phyloP scores from a whole-genome alignment of 805 yeast species.

The Myxozyma sirexii region DNA sequence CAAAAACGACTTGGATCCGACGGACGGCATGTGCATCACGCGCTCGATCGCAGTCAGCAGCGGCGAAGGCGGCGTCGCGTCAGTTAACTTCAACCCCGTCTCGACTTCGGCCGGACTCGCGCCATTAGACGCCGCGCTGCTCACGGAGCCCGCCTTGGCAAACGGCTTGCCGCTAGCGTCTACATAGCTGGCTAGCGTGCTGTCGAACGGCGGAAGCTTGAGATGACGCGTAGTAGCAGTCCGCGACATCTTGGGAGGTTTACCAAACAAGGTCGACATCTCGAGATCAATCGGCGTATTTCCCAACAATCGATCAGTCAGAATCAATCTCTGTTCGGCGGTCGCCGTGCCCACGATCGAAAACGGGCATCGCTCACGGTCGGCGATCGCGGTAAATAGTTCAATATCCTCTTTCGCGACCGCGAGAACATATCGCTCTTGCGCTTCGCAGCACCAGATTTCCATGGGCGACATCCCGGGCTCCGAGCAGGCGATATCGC shows the following conservation, averaged over 20 bases:
- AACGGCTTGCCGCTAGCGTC: slow-evolving; percentile 20
- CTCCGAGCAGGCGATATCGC: slow-evolving; percentile 87
- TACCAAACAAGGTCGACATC: slow-evolving; percentile 92
- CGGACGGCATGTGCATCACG: slow-evolving; percentile 87
- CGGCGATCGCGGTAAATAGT: slow-evolving; percentile 75
- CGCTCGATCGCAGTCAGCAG: slow-evolving; percentile 64
- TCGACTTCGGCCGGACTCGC: slow-evolving; percentile 9
- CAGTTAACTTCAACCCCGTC: slow-evolving; percentile 9
- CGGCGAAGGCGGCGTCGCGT: slow-evolving; percentile 25
- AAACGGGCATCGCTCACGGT: slow-evolving; percentile 93
- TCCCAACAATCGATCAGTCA: slow-evolving; percentile 76
- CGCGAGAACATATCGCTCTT: slow-evolving; percentile 95
- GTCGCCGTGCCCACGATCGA: slow-evolving; percentile 97
- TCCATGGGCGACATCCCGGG: slow-evolving; percentile 99
- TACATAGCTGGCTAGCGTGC: slow-evolving; percentile 40
- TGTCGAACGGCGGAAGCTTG: slow-evolving; percentile 43
- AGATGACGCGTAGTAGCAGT: slow-evolving; percentile 65
- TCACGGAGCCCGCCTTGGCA: not conserved
- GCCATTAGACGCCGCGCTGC: not conserved
- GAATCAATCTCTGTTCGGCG: slow-evolving; percentile 74
- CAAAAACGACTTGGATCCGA: slow-evolving; percentile 90
- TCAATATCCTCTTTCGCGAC: slow-evolving; percentile 78
- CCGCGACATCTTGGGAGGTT: slow-evolving; percentile 94
- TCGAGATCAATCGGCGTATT: slow-evolving; percentile 92
- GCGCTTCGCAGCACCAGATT: slow-evolving; percentile 99